Percentiles rank a stretch among this genome's conserved stretches.
phyloP scores from a whole-genome alignment of 495 filamentous ascomycete species.

The Lentithecium fluviatile region DNA sequence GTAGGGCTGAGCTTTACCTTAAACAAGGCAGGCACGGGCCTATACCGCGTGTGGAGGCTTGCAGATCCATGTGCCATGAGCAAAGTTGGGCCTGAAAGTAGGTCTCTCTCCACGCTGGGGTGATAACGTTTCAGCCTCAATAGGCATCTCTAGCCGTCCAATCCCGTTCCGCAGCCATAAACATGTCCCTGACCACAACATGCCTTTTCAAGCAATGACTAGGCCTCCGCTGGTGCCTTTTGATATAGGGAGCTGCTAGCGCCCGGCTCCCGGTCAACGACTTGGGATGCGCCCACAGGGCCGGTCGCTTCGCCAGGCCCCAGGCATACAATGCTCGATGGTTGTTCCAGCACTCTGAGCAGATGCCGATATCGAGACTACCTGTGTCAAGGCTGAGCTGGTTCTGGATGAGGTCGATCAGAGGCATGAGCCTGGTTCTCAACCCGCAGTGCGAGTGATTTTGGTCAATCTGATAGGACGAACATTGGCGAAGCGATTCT shows the following conservation, averaged over 20 bases:
- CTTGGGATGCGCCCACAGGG: slow-evolving; percentile 38
- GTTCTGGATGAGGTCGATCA: slow-evolving; percentile 63
- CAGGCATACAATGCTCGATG: slow-evolving; percentile 38
- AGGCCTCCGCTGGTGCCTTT: slow-evolving; percentile 9
- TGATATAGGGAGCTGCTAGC: neutral
- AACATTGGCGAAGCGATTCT: slow-evolving; percentile 58
- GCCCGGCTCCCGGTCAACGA: slow-evolving; percentile 1
- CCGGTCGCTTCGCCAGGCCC: slow-evolving; percentile 40
- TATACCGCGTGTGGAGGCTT: neutral
- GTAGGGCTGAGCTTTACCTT: neutral
- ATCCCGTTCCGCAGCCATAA: slow-evolving; percentile 58
- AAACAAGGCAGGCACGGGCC: neutral
- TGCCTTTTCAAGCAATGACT: slow-evolving; percentile 32
- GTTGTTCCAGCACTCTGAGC: slow-evolving; percentile 48
- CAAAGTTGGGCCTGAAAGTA: neutral
- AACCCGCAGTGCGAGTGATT: slow-evolving; percentile 78
- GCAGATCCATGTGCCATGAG: neutral
- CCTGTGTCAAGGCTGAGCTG: slow-evolving; percentile 28
- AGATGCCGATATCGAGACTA: slow-evolving; percentile 48
- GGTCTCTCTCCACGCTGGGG: neutral
- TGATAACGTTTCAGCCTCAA: neutral
- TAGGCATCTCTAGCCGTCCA: slow-evolving; percentile 50
- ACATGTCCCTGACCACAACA: slow-evolving; percentile 48
- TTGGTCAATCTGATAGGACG: slow-evolving; percentile 75
- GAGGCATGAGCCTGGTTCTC: slow-evolving; percentile 62